Conservation (phyloP, 2,329 filamentous ascomycete species). For the Penicillium polonicum region DNA sequence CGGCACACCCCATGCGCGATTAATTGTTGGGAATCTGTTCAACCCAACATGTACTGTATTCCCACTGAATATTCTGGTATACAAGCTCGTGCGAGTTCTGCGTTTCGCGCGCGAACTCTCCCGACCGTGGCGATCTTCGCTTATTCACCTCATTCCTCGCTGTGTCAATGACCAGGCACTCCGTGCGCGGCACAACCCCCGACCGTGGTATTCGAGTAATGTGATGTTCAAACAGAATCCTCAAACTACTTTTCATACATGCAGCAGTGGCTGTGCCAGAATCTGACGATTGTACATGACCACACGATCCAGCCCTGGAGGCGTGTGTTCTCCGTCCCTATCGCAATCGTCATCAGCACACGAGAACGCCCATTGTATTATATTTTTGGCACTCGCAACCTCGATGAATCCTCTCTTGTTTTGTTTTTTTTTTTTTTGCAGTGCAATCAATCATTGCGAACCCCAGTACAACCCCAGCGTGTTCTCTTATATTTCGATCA, state of each 20-base stretch:
- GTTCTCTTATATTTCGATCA: background rate
- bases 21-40: background rate
- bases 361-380: background rate
- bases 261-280: slow-evolving; percentile 9
- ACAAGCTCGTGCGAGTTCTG: background rate
- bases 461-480: background rate
- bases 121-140: background rate
- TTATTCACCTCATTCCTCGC: slow-evolving; percentile 3
- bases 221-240: slow-evolving; percentile 14
- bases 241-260: slow-evolving; percentile 3
- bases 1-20: background rate
- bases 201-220: slow-evolving; percentile 8
- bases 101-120: background rate
- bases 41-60: no score
- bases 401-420: background rate
- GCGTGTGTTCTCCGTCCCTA: slow-evolving; percentile 3
- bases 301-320: slow-evolving; percentile 6
- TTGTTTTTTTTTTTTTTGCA: background rate
- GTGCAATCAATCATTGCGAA: background rate
- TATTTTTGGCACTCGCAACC: background rate
- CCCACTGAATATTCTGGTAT: background rate
- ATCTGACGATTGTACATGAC: slow-evolving; percentile 1
- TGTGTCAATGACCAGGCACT: slow-evolving; percentile 6
- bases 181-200: slow-evolving; percentile 9
- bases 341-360: no score